Percentiles rank a stretch among this genome's conserved stretches.
phyloP scores from a whole-genome alignment of 2,329 filamentous ascomycete species.

The Triangularia verruculosa region DNA sequence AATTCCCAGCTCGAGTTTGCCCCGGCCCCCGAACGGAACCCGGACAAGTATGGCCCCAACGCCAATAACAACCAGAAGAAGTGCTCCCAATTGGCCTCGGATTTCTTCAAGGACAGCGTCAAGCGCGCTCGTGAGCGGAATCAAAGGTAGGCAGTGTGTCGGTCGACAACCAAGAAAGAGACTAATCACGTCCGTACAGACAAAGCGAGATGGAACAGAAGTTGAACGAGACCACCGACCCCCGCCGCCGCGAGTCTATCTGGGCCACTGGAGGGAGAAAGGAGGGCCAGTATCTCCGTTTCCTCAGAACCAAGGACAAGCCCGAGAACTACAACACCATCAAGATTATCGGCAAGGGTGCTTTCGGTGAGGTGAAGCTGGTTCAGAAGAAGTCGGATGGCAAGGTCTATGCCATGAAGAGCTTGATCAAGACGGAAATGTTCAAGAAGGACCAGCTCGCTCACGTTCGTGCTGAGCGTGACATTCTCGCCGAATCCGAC shows the following conservation, averaged over 20 bases:
- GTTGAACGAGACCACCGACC: slow-evolving; percentile 71
- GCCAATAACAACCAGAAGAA: slow-evolving; percentile 70
- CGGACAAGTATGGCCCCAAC: slow-evolving; percentile 68
- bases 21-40: slow-evolving; percentile 78
- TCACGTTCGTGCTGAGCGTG: slow-evolving; percentile 94
- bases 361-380: slow-evolving; percentile 96
- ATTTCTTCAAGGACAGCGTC: slow-evolving; percentile 98
- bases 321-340: slow-evolving; percentile 93
- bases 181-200: slow-evolving; percentile 46
- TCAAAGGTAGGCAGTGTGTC: slow-evolving; percentile 63
- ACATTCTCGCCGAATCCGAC: slow-evolving; percentile 98
- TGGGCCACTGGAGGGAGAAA: slow-evolving; percentile 81
- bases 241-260: slow-evolving; percentile 77
- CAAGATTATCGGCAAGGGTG: slow-evolving; percentile 98
- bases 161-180: not conserved
- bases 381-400: slow-evolving; percentile 95
- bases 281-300: slow-evolving; percentile 89
- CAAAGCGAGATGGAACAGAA: slow-evolving; percentile 90
- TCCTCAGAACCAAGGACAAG: slow-evolving; percentile 88
- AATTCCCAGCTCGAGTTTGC: slow-evolving; percentile 66
- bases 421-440: slow-evolving; percentile 98
- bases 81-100: slow-evolving; percentile 68
- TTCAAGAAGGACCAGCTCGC: slow-evolving; percentile 98
- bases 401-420: slow-evolving; percentile 98
- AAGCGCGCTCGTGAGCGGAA: slow-evolving; percentile 94